Base-by-base conservation (phyloP, 2,329 filamentous ascomycete species). In the Diaporthe sp. region DNA sequence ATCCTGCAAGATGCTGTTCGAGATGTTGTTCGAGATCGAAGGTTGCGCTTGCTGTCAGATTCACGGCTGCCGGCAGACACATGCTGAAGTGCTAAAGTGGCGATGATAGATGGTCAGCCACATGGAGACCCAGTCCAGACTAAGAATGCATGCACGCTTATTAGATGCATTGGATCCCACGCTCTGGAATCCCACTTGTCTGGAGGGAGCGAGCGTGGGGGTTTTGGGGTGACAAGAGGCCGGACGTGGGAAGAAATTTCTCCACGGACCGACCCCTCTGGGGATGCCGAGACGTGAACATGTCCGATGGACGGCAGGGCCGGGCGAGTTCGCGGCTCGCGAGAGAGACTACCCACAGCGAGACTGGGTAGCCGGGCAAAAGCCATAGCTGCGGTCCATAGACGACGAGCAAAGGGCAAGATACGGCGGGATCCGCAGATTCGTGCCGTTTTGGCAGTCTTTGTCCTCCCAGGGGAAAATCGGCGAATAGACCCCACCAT, bases 191-290 rank as follows among this genome's bases (percentile, higher is more conserved):
- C 60, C 60, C 42, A 35, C 28, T 33, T 47, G 6, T 35, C 28
- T 47, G 61, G 61, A 38, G 19, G 22, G 42, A 28, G 45, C 30
- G 30, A 38, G 61, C 28, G 30, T 35, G 61, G 61, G 40, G 60
- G 60, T 33, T 28, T 66, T 67, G 45, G 61, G 61, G 61, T 67
- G 61, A 67, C 61, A 67, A 67, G 61, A 33, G 38, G 42, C 61
- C 61, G 61, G 61, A 42, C 61, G 28, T 67, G 19, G 52, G 61
- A 67, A 67, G 61, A 67, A 52, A 67, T 67, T 67, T 67, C 61
- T 67, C 61, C 61, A 67, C 61, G 61, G 61, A 12, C 54, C 38
- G 61, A 35, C 42, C 12, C 8, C 42, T 33, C 30, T 67, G 42
- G 45, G 17, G 30, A 67, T 52, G 61, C 61, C 45, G 61, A 67